phyloP scores from a whole-genome alignment of 305 asterid species.

The Rubia occidens region DNA sequence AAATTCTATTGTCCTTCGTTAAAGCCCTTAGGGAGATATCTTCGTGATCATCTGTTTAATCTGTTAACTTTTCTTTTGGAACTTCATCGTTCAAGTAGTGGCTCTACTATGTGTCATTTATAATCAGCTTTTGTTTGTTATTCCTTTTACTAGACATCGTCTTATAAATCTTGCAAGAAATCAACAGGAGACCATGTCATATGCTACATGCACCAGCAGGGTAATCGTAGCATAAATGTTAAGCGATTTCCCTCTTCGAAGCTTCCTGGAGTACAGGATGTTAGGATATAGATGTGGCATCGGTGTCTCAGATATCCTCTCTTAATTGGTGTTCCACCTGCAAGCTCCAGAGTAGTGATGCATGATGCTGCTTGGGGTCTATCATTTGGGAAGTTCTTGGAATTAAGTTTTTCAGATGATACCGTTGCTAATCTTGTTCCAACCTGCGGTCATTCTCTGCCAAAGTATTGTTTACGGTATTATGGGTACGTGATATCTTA shows the following conservation, averaged over 20 bases:
- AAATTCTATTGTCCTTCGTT: conserved; percentile 76
- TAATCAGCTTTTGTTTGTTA: conserved; percentile 7
- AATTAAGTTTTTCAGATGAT: conserved; percentile 87
- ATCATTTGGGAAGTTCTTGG: conserved; percentile 94
- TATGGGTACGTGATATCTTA: conserved; percentile 51
- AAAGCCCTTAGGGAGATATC: conserved; percentile 90
- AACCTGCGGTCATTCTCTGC: conserved; percentile 91
- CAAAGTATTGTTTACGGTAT: conserved; percentile 81
- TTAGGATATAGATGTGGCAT: conserved; percentile 99
- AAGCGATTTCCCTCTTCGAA: conserved; percentile 44
- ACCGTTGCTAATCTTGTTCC: conserved; percentile 92
- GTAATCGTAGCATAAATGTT: conserved; percentile 80
- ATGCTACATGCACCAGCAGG: conserved; percentile 84
- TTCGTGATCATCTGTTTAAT: conserved; percentile 71
- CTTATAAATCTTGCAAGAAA: conserved; percentile 75
- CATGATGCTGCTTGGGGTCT: conserved; percentile 98
- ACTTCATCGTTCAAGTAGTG: not conserved
- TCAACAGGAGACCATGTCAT: conserved; percentile 73
- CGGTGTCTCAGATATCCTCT: conserved; percentile 73
- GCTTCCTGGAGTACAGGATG: conserved; percentile 82
- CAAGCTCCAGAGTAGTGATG: conserved; percentile 72
- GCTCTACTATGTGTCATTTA: conserved; percentile 6
- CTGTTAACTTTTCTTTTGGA: conserved; percentile 41
- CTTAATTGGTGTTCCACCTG: conserved; percentile 77
- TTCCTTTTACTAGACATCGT: conserved; percentile 47